Conservation (phyloP, 2,329 filamentous ascomycete species). For the Fusarium coffeatum region DNA sequence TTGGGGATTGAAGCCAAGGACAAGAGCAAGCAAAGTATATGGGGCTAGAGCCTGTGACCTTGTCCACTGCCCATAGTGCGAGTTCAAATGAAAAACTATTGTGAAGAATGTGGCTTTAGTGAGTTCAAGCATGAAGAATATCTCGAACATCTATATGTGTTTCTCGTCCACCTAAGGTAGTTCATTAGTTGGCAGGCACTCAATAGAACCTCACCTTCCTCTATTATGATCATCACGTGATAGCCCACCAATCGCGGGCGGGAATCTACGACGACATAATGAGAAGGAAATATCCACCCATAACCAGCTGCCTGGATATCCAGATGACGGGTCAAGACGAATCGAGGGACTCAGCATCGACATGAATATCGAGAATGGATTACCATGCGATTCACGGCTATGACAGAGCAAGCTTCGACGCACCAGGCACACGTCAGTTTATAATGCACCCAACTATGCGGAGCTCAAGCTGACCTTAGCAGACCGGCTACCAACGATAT, state of each 20-base stretch:
- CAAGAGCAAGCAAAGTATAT: background rate
- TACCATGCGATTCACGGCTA: conserved; percentile 69
- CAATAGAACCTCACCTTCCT: background rate
- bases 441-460: background rate
- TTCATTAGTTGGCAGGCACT: background rate
- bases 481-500: conserved; percentile 83
- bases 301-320: background rate
- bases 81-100: background rate
- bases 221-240: conserved; percentile 32
- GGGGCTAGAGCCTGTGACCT: background rate
- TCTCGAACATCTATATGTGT: background rate
- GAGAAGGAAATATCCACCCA: conserved; percentile 26
- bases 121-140: background rate
- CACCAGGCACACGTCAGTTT: conserved; percentile 63
- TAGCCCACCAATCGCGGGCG: background rate
- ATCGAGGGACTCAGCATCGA: conserved; percentile 27
- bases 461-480: conserved; percentile 27
- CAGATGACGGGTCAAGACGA: conserved; percentile 7
- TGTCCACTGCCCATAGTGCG: background rate
- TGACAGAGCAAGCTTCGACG: conserved; percentile 71
- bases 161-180: background rate
- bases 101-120: background rate
- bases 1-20: background rate
- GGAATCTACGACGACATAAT: background rate
- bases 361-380: conserved; percentile 60